Percentiles rank a stretch among this genome's conserved stretches.
phyloP scores from a whole-genome alignment of 352 stramenopile genomes.

The Hyaloperonospora arabidopsidis region DNA sequence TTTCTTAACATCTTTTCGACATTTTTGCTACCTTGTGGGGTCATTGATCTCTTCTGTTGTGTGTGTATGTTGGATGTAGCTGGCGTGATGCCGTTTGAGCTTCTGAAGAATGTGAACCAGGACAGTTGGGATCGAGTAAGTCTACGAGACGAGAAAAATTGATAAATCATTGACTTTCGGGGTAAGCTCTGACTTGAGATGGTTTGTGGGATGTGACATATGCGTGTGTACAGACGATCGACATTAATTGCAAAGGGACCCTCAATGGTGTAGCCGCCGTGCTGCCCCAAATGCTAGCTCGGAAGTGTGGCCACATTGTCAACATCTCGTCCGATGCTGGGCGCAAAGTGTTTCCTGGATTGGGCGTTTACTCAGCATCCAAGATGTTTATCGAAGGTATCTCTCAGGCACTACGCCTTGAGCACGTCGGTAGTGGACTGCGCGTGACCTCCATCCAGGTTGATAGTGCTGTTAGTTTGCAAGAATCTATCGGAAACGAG shows the following conservation, averaged over 20 bases:
- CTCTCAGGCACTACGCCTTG: constrained; percentile 73
- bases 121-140: constrained; percentile 83
- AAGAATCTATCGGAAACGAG: neutral
- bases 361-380: constrained; percentile 85
- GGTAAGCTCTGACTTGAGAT: constrained; percentile 3
- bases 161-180: neutral
- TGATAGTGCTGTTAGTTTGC: neutral
- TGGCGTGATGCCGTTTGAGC: constrained; percentile 90
- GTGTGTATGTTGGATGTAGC: constrained; percentile 23
- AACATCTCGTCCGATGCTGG: constrained; percentile 85
- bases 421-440: constrained; percentile 81
- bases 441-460: constrained; percentile 83
- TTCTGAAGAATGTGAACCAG: constrained; percentile 85
- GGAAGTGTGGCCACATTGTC: constrained; percentile 74
- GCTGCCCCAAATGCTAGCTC: constrained; percentile 63
- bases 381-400: constrained; percentile 91
- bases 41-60: neutral
- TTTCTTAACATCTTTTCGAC: neutral
- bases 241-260: constrained; percentile 91
- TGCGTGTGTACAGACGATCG: constrained; percentile 49
- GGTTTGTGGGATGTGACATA: neutral
- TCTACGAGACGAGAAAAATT: neutral
- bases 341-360: constrained; percentile 69
- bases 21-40: no score
- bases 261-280: constrained; percentile 82